Evolutionary conservation across 495 filamentous ascomycete genomes (phyloP).

Genomic region (Neurospora africana): DNA sequence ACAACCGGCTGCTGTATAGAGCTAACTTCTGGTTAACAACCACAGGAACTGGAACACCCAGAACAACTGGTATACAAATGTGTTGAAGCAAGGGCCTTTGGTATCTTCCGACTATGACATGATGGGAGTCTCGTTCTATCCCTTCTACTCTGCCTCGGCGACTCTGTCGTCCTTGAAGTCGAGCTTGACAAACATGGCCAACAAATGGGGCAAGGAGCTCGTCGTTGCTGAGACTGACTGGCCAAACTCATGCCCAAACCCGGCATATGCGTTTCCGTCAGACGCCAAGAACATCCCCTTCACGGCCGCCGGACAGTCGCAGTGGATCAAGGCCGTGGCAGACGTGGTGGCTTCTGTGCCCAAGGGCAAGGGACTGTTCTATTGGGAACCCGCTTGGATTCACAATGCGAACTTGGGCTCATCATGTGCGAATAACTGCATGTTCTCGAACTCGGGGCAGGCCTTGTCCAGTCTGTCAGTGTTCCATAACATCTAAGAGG

Average conservation of each 20-base stretch:
- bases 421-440: constrained; percentile 36
- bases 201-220: constrained; percentile 48
- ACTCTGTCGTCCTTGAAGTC: constrained; percentile 45
- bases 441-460: constrained; percentile 27
- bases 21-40: background rate
- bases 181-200: constrained; percentile 48
- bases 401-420: constrained; percentile 50
- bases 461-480: constrained; percentile 25
- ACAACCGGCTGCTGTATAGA: background rate
- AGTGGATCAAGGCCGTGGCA: constrained; percentile 46
- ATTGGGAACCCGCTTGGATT: constrained; percentile 65
- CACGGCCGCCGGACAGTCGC: constrained; percentile 48
- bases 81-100: constrained; percentile 43
- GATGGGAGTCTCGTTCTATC: constrained; percentile 63
- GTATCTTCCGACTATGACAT: constrained; percentile 50
- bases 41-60: constrained; percentile 49
- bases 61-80: constrained; percentile 50
- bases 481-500: constrained; percentile 14
- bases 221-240: constrained; percentile 59
- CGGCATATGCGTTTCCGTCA: constrained; percentile 44
- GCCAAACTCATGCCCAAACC: constrained; percentile 49
- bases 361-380: constrained; percentile 49
- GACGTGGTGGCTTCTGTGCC: constrained; percentile 39
- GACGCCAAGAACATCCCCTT: constrained; percentile 49
- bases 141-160: constrained; percentile 49